These are phyloP conservation scores for Cyclotella cryptica DNA, from an alignment of 108 stramenopile genomes.

Conservation along the genomic window DNA sequence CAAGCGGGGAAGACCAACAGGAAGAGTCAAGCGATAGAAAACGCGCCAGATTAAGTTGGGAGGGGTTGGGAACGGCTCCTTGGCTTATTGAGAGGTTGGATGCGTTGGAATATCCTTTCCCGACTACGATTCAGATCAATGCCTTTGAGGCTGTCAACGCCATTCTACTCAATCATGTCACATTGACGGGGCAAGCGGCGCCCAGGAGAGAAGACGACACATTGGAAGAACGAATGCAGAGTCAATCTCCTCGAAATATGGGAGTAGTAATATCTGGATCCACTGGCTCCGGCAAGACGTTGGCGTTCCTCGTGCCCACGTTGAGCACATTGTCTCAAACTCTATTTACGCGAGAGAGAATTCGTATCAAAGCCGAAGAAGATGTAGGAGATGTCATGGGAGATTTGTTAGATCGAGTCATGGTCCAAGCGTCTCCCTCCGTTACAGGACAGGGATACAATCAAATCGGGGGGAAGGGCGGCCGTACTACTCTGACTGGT, in stretches of 20 bases:
- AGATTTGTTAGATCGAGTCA: slow-evolving; percentile 74
- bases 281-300: slow-evolving; percentile 75
- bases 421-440: slow-evolving; percentile 71
- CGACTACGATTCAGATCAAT: slow-evolving; percentile 90
- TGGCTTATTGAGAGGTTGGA: slow-evolving; percentile 84
- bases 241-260: slow-evolving; percentile 55
- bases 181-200: slow-evolving; percentile 28
- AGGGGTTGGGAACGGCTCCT: slow-evolving; percentile 79
- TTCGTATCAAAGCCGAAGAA: slow-evolving; percentile 82
- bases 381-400: slow-evolving; percentile 75
- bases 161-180: slow-evolving; percentile 53
- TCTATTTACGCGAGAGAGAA: slow-evolving; percentile 73
- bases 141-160: slow-evolving; percentile 83
- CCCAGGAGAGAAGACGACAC: slow-evolving; percentile 54
- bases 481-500: slow-evolving; percentile 57
- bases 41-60: slow-evolving; percentile 70
- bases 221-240: slow-evolving; percentile 61
- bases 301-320: slow-evolving; percentile 81
- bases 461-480: slow-evolving; percentile 48
- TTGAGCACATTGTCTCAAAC: slow-evolving; percentile 80
- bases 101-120: slow-evolving; percentile 73
- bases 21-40: slow-evolving; percentile 28
- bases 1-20: slow-evolving; percentile 48
- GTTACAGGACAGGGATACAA: slow-evolving; percentile 61
- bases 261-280: slow-evolving; percentile 71